A percentile compares a stretch with the other conserved stretches of the same genome.
These are phyloP conservation scores for Rubus parviflorus DNA, from an alignment of 306 rosid species.

Conservation along the genomic window DNA sequence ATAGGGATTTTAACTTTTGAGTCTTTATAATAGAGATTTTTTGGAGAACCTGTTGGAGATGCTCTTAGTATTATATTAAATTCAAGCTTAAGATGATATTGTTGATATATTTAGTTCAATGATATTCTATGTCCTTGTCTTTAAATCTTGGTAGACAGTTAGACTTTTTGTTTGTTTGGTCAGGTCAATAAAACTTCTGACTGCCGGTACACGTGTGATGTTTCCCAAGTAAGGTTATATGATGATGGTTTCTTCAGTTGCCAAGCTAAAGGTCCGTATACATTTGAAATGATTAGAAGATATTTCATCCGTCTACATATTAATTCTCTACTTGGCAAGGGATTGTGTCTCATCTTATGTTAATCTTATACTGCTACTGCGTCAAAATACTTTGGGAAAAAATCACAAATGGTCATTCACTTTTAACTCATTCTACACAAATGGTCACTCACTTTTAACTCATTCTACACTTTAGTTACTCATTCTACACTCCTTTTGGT, in stretches of 20 bases:
- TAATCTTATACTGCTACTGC: no score
- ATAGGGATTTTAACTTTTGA: no score
- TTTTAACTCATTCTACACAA: no score
- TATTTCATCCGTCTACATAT: conserved; percentile 49
- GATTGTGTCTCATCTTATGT: no score
- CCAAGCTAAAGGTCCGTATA: conserved; percentile 67
- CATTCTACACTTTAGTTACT: no score
- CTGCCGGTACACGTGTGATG: conserved; percentile 86
- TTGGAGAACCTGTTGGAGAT: no score
- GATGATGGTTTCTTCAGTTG: conserved; percentile 70
- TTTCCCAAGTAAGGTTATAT: conserved; percentile 69
- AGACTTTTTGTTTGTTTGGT: conserved; percentile 1
- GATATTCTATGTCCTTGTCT: background rate
- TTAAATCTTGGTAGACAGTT: conserved; percentile 7
- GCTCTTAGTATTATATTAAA: background rate
- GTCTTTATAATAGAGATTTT: no score
- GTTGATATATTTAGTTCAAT: background rate
- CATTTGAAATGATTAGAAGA: conserved; percentile 61
- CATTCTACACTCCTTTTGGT: no score
- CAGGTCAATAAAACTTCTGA: conserved; percentile 82
- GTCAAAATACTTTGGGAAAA: no score
- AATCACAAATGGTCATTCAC: no score
- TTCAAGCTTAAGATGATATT: conserved; percentile 10
- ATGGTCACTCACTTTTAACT: no score
- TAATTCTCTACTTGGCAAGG: no score